Evolutionary conservation across 805 yeast species (phyloP).

Genomic region (Candida arabinofermentans): DNA sequence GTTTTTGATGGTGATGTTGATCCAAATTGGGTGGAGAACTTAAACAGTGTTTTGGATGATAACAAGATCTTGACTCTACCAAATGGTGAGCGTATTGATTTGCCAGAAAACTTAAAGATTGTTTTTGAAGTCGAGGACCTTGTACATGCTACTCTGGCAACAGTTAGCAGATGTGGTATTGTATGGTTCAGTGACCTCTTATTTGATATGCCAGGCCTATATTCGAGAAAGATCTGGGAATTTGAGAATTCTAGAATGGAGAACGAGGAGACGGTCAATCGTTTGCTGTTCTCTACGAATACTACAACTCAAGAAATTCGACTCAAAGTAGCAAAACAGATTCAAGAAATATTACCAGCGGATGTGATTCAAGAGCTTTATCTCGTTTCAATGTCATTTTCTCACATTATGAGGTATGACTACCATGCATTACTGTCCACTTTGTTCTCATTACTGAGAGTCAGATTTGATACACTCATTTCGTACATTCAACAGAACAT

Average conservation of each 20-base stretch:
- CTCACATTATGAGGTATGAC: constrained; percentile 53
- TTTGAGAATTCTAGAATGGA: constrained; percentile 8
- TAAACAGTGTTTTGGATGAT: constrained; percentile 90
- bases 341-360: constrained; percentile 10
- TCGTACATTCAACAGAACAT: constrained; percentile 17
- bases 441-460: constrained; percentile 36
- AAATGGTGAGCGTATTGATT: constrained; percentile 75
- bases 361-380: constrained; percentile 20
- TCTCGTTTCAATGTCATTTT: constrained; percentile 23
- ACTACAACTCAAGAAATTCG: constrained; percentile 6
- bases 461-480: constrained; percentile 31
- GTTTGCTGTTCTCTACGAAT: not conserved
- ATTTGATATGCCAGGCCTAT: constrained; percentile 7
- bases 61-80: constrained; percentile 79
- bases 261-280: constrained; percentile 12
- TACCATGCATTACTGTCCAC: constrained; percentile 35
- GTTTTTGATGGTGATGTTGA: constrained; percentile 91
- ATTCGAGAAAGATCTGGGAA: constrained; percentile 9
- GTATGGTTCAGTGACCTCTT: constrained; percentile 55
- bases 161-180: constrained; percentile 90
- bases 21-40: constrained; percentile 88
- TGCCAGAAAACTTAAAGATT: constrained; percentile 61
- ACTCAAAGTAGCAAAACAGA: not conserved
- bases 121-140: constrained; percentile 75
- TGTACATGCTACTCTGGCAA: constrained; percentile 77